Percentiles rank a stretch among this genome's conserved stretches.
Conservation (phyloP, 2,329 filamentous ascomycete genomes). For the Colletotrichum melonis region DNA sequence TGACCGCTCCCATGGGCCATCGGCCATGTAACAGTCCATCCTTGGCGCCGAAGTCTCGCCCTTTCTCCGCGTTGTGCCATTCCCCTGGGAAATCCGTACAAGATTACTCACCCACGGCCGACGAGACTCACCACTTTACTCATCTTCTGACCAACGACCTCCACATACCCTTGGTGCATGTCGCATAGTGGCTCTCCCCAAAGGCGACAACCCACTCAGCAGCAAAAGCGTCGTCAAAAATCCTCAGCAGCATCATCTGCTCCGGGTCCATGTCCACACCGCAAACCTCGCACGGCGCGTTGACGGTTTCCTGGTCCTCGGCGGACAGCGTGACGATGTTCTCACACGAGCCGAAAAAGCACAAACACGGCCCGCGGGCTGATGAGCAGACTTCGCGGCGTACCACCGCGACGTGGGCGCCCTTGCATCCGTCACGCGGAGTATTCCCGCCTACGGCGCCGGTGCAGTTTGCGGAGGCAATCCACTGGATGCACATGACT, state of each 20-base stretch:
- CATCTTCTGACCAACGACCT: neutral
- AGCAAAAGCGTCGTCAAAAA: constrained; percentile 18
- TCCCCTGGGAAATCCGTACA: neutral
- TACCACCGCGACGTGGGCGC: constrained; percentile 20
- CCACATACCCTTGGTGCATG: constrained; percentile 23
- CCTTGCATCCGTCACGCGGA: constrained; percentile 5
- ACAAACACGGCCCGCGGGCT: constrained; percentile 6
- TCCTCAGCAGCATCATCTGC: constrained; percentile 9
- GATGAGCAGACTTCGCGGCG: constrained; percentile 11
- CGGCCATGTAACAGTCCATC: neutral
- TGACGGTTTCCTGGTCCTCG: neutral
- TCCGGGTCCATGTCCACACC: constrained; percentile 17
- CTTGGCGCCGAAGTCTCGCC: neutral
- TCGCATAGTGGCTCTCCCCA: neutral
- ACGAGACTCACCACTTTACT: neutral
- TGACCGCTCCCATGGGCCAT: no score
- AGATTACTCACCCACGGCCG: neutral
- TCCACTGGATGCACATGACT: constrained; percentile 33
- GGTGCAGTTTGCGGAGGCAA: constrained; percentile 21
- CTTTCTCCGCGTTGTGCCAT: neutral
- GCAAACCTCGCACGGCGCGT: constrained; percentile 18
- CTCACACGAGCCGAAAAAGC: constrained; percentile 31
- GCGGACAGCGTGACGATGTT: constrained; percentile 1
- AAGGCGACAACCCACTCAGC: constrained; percentile 10
- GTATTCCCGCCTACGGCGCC: neutral